Percentiles rank a stretch among this genome's conserved stretches.
These are phyloP conservation scores for Bocquillonia castaneifolia DNA, from an alignment of 441 rosid genomes.

Conservation along the genomic window DNA sequence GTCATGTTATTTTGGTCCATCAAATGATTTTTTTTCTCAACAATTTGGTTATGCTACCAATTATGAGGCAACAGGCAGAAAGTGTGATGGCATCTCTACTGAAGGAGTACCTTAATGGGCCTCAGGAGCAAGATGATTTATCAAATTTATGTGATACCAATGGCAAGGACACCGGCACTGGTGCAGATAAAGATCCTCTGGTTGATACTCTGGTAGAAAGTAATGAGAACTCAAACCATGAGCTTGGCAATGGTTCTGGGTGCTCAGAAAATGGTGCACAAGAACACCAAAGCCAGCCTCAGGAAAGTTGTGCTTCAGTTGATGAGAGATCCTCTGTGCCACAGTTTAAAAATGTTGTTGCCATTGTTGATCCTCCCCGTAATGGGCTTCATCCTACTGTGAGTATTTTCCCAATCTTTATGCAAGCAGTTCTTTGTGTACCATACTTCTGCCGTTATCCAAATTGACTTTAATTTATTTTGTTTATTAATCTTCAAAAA, in stretches of 20 bases:
- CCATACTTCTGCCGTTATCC: background rate
- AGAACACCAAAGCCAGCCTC: constrained; percentile 31
- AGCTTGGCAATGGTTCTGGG: constrained; percentile 32
- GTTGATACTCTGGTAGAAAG: constrained; percentile 19
- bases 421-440: background rate
- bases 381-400: constrained; percentile 86
- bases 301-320: constrained; percentile 33
- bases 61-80: constrained; percentile 59
- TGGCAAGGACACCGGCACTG: constrained; percentile 24
- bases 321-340: constrained; percentile 30
- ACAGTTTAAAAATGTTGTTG: constrained; percentile 74
- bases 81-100: constrained; percentile 80
- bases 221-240: constrained; percentile 32
- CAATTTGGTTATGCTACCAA: constrained; percentile 2
- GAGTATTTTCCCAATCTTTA: constrained; percentile 26
- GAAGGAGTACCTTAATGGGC: constrained; percentile 50
- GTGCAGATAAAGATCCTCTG: constrained; percentile 31
- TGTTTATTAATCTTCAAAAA: background rate
- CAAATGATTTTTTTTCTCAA: background rate
- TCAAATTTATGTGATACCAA: constrained; percentile 29
- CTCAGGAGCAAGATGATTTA: constrained; percentile 39
- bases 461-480: background rate
- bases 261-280: constrained; percentile 31
- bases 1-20: background rate
- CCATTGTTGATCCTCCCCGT: constrained; percentile 97